Conservation (phyloP, 306 rosid genomes). For the Medicago arabica region DNA sequence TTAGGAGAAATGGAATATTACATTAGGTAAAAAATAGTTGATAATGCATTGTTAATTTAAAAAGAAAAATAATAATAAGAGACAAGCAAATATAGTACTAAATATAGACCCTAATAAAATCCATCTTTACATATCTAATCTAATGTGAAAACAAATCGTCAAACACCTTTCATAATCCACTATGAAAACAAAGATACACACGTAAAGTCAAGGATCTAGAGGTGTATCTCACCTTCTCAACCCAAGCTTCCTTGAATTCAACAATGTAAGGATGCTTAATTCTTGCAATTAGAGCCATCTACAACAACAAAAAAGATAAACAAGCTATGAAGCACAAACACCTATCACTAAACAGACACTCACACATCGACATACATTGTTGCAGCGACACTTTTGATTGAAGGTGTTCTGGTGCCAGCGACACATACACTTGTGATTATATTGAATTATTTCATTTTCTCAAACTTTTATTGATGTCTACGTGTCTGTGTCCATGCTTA, state of each 20-base stretch:
- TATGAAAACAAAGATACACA: background rate
- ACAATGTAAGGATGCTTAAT: slow-evolving; percentile 85
- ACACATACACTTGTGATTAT: too few species aligned
- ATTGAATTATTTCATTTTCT: too few species aligned
- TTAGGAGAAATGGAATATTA: background rate
- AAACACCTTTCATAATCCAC: background rate
- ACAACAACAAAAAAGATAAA: slow-evolving; percentile 9
- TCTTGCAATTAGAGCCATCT: slow-evolving; percentile 97
- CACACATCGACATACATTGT: too few species aligned
- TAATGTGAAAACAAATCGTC: background rate
- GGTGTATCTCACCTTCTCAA: slow-evolving; percentile 72
- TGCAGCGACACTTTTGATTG: too few species aligned
- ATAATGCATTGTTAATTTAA: background rate
- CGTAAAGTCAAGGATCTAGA: background rate
- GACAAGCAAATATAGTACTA: too few species aligned
- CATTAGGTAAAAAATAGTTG: background rate
- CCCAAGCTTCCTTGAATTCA: slow-evolving; percentile 97
- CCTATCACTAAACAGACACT: too few species aligned
- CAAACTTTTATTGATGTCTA: too few species aligned
- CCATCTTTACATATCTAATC: too few species aligned
- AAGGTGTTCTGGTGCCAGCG: too few species aligned
- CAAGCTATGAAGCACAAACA: too few species aligned
- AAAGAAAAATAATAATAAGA: background rate
- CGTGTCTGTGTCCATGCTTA: too few species aligned
- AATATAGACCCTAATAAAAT: too few species aligned